Percentiles rank a stretch among this genome's conserved stretches.
phyloP scores from a whole-genome alignment of 164 flowering plant genomes.

The grape (Vitis vinifera) region ASM3070453v1 NC_081809.1:2592001-2592500 shows the following conservation, averaged over 20 bases:
- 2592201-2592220: background rate
- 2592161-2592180: background rate
- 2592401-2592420: constrained; percentile 81
- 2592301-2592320: constrained; percentile 56
- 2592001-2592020: constrained; percentile 63
- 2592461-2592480: constrained; percentile 69
- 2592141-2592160: background rate
- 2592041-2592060: constrained; percentile 84
- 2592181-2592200: background rate
- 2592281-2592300: constrained; percentile 79
- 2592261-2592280: constrained; percentile 63
- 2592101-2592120: constrained; percentile 73
- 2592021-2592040: constrained; percentile 90
- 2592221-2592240: constrained; percentile 46
- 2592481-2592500: constrained; percentile 51
- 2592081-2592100: constrained; percentile 79
- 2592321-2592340: constrained; percentile 5
- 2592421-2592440: constrained; percentile 67
- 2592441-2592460: constrained; percentile 68
- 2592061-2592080: constrained; percentile 84
- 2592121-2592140: constrained; percentile 24
- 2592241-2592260: constrained; percentile 78
- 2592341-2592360: background rate
- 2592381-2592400: constrained; percentile 46
- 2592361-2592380: background rate